These are phyloP conservation scores for Hypoxylon sp. DNA, from an alignment of 2,329 filamentous ascomycete genomes.

Conservation along the genomic window DNA sequence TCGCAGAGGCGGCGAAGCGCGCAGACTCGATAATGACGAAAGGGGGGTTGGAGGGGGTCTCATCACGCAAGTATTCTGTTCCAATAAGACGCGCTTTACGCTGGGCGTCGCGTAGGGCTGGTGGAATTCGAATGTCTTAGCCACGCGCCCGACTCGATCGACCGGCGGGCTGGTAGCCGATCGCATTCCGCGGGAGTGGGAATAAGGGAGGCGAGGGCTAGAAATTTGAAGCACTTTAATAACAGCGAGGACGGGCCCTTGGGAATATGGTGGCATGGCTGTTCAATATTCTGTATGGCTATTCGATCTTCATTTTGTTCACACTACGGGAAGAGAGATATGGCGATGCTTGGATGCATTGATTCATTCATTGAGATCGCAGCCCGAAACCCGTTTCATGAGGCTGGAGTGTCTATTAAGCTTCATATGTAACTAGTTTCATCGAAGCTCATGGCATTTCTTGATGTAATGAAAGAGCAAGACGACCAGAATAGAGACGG, in stretches of 20 bases:
- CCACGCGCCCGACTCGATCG: slow-evolving; percentile 42
- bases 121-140: slow-evolving; percentile 50
- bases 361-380: neutral
- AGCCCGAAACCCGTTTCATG: neutral
- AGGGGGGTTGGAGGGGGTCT: slow-evolving; percentile 44
- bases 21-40: slow-evolving; percentile 45
- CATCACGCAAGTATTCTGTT: slow-evolving; percentile 17
- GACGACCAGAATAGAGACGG: neutral
- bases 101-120: slow-evolving; percentile 23
- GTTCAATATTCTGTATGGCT: slow-evolving; percentile 25
- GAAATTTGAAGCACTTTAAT: slow-evolving; percentile 45
- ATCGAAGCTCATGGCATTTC: neutral
- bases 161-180: slow-evolving; percentile 33
- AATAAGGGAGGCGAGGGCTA: slow-evolving; percentile 26
- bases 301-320: slow-evolving; percentile 2
- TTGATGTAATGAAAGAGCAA: neutral
- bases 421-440: neutral
- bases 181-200: slow-evolving; percentile 38
- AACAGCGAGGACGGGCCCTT: slow-evolving; percentile 12
- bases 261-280: slow-evolving; percentile 25
- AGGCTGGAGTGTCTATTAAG: neutral
- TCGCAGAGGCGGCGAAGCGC: slow-evolving; percentile 28
- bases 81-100: slow-evolving; percentile 3
- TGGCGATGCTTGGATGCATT: neutral
- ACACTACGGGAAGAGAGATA: neutral